Evolutionary conservation across 768 basidiomycete species (phyloP).

Genomic region (Harrya chromipes): DNA sequence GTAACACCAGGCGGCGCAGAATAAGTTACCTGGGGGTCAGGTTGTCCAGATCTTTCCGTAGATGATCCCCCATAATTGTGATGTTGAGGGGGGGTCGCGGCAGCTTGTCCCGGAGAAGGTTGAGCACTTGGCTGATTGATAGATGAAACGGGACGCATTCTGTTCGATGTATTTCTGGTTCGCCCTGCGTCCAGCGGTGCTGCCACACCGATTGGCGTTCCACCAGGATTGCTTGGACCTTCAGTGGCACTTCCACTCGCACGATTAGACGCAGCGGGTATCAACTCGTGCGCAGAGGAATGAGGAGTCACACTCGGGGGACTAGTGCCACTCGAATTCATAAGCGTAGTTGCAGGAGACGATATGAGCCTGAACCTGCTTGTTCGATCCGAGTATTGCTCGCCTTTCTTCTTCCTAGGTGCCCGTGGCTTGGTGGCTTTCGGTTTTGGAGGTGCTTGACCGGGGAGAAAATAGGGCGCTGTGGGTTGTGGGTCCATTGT

Average conservation of each 20-base stretch:
- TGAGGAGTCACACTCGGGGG: not conserved
- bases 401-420: slow-evolving; percentile 32
- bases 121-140: slow-evolving; percentile 1
- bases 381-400: slow-evolving; percentile 45
- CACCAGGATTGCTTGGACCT: not conserved
- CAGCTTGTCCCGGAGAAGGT: slow-evolving; percentile 9
- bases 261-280: not conserved
- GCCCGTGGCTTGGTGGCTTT: slow-evolving; percentile 27
- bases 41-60: slow-evolving; percentile 1
- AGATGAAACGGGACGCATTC: not conserved
- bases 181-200: slow-evolving; percentile 4
- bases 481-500: slow-evolving; percentile 18
- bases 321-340: slow-evolving; percentile 5
- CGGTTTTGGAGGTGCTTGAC: slow-evolving; percentile 38
- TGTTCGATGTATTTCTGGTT: slow-evolving; percentile 14
- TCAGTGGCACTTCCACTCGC: slow-evolving; percentile 5
- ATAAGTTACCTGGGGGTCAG: not conserved
- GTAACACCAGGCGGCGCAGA: not conserved
- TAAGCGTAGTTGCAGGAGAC: slow-evolving; percentile 27
- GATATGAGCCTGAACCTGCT: slow-evolving; percentile 45
- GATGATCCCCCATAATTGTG: slow-evolving; percentile 2
- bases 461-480: slow-evolving; percentile 48
- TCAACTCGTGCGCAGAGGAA: not conserved
- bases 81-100: slow-evolving; percentile 7
- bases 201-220: not conserved